phyloP scores from a whole-genome alignment of 2,329 filamentous ascomycete species.

The Cladorrhinum sp. region DNA sequence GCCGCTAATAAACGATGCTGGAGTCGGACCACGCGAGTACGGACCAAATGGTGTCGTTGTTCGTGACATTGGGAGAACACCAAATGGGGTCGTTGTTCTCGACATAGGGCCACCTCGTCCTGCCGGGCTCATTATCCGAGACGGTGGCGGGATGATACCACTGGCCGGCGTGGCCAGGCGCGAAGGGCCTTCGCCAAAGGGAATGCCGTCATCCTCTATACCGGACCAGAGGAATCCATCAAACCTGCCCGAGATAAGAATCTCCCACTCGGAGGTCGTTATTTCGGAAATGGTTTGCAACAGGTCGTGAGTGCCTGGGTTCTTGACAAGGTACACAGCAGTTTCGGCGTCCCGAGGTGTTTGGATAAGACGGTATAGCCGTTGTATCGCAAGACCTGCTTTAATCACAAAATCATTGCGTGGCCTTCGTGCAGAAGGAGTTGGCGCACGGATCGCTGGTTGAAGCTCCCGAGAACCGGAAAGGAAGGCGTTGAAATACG shows the following conservation, averaged over 20 bases:
- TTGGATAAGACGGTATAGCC: constrained; percentile 72
- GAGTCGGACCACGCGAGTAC: constrained; percentile 38
- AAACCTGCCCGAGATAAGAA: constrained; percentile 87
- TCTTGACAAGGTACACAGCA: constrained; percentile 80
- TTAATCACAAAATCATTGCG: constrained; percentile 73
- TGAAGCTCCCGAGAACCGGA: constrained; percentile 57
- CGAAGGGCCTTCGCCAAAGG: constrained; percentile 44
- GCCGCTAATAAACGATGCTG: constrained; percentile 55
- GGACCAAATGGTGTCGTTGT: constrained; percentile 50
- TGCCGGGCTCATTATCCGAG: constrained; percentile 41
- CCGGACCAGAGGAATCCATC: constrained; percentile 95
- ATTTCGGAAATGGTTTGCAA: constrained; percentile 85
- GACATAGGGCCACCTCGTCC: constrained; percentile 47
- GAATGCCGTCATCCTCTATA: constrained; percentile 57
- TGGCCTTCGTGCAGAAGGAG: constrained; percentile 57
- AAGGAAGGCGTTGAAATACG: constrained; percentile 78
- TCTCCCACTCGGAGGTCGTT: constrained; percentile 92
- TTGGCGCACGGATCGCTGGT: constrained; percentile 61
- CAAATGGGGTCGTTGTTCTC: constrained; percentile 53
- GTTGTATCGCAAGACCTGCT: constrained; percentile 74
- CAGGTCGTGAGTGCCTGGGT: constrained; percentile 78
- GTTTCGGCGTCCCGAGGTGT: constrained; percentile 81
- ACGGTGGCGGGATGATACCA: constrained; percentile 42
- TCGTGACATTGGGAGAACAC: constrained; percentile 43
- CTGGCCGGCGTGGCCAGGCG: constrained; percentile 54